A percentile compares a stretch with the other conserved stretches of the same genome.
Conservation (phyloP, 2,329 filamentous ascomycete genomes). For the Neonectria coccinea region DNA sequence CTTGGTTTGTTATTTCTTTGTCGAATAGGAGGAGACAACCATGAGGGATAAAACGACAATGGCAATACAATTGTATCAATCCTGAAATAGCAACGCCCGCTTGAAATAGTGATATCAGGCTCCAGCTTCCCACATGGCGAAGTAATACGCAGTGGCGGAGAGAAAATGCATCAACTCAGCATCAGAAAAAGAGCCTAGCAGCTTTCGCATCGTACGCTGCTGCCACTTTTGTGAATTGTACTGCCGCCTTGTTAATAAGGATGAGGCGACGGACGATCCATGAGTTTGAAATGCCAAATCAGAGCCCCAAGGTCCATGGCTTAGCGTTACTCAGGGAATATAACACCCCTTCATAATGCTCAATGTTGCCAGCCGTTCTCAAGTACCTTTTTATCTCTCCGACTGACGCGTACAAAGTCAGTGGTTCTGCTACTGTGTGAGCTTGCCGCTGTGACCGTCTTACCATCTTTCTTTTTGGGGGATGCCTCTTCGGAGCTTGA, state of each 20-base stretch:
- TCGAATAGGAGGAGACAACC: not conserved
- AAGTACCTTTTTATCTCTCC: not conserved
- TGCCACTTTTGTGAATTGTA: constrained; percentile 4
- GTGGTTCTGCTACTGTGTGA: too few species aligned
- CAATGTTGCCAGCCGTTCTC: not conserved
- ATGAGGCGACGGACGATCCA: not conserved
- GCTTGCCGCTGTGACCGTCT: not conserved
- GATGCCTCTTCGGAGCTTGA: not conserved
- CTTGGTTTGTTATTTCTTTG: too few species aligned
- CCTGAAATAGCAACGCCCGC: not conserved
- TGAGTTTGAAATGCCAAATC: not conserved
- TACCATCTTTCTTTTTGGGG: too few species aligned
- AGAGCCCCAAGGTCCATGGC: not conserved
- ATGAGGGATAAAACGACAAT: not conserved
- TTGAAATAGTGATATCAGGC: not conserved
- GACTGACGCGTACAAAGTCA: not conserved
- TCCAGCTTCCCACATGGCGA: not conserved
- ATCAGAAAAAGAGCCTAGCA: not conserved
- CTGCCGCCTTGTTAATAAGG: not conserved
- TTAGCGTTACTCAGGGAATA: not conserved
- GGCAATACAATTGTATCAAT: too few species aligned
- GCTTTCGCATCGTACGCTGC: not conserved
- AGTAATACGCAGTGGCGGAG: not conserved
- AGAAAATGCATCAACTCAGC: not conserved
- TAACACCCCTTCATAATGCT: not conserved